A percentile compares a stretch with the other conserved stretches of the same genome.
Evolutionary conservation across 768 basidiomycete species (phyloP).

Genomic region (Pleurotus sapidus): DNA sequence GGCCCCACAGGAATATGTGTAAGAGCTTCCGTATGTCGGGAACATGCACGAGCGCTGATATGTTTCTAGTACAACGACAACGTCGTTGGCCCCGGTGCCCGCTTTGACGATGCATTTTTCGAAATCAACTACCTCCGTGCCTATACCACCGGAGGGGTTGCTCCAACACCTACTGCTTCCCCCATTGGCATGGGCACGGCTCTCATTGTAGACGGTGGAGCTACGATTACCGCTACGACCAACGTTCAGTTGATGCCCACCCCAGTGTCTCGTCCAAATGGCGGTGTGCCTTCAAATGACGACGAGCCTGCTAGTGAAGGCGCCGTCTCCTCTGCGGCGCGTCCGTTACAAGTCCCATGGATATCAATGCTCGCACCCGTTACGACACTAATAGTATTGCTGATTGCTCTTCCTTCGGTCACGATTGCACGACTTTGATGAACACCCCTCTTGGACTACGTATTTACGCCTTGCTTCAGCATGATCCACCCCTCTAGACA

Average conservation of each 20-base stretch:
- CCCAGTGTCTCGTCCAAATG: not conserved
- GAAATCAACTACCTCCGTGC: constrained; percentile 62
- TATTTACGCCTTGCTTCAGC: too few species aligned
- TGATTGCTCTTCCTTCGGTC: too few species aligned
- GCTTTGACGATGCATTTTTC: constrained; percentile 53
- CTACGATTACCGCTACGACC: not conserved
- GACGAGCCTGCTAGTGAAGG: too few species aligned
- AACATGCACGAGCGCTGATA: not conserved
- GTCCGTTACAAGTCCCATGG: too few species aligned
- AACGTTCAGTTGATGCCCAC: not conserved
- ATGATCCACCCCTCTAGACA: too few species aligned
- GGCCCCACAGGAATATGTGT: constrained; percentile 35
- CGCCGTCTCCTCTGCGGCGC: too few species aligned
- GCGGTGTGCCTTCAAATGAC: too few species aligned
- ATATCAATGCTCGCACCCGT: too few species aligned
- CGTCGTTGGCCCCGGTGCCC: constrained; percentile 39
- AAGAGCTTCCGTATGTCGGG: constrained; percentile 8
- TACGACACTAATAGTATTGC: too few species aligned
- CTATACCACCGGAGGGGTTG: constrained; percentile 15
- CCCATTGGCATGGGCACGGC: not conserved
- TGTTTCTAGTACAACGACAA: constrained; percentile 43
- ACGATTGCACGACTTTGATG: too few species aligned
- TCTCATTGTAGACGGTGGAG: not conserved
- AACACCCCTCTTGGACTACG: too few species aligned
- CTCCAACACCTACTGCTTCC: constrained; percentile 5